These are phyloP conservation scores for Penicillium steckii DNA, from an alignment of 495 filamentous ascomycete species.

Conservation along the genomic window DNA sequence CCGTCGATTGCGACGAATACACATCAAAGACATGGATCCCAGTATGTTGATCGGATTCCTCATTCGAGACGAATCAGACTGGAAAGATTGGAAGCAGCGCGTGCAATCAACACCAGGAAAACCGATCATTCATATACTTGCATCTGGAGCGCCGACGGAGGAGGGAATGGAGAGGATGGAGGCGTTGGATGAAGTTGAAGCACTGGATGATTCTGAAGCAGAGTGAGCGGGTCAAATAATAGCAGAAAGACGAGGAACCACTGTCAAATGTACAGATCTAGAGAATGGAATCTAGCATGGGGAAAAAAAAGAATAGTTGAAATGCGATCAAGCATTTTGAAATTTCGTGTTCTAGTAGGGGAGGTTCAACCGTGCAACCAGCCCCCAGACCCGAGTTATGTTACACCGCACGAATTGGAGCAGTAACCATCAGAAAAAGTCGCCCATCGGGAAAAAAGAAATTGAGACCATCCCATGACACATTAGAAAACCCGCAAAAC, in stretches of 20 bases:
- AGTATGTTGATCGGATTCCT: slow-evolving; percentile 99
- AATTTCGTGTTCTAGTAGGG: slow-evolving; percentile 47
- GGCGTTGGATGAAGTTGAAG: slow-evolving; percentile 88
- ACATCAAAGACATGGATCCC: slow-evolving; percentile 92
- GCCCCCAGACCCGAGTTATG: slow-evolving; percentile 61
- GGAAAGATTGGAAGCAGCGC: slow-evolving; percentile 72
- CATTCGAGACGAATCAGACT: slow-evolving; percentile 78
- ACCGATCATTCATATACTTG: slow-evolving; percentile 71
- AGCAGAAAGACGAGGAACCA: not conserved
- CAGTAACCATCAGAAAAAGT: slow-evolving; percentile 65
- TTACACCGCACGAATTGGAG: slow-evolving; percentile 73
- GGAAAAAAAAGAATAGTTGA: slow-evolving; percentile 20
- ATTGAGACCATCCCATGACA: slow-evolving; percentile 85
- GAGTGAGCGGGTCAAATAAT: slow-evolving; percentile 18
- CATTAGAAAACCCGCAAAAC: slow-evolving; percentile 77
- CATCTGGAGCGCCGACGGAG: slow-evolving; percentile 60
- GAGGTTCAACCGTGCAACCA: slow-evolving; percentile 35
- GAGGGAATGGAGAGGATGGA: slow-evolving; percentile 58
- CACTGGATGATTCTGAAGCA: slow-evolving; percentile 68
- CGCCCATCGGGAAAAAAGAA: slow-evolving; percentile 59
- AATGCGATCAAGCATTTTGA: slow-evolving; percentile 54
- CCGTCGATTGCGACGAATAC: slow-evolving; percentile 73
- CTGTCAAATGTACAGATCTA: not conserved
- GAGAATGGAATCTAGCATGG: not conserved
- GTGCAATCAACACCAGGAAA: slow-evolving; percentile 73